Evolutionary conservation across 2,329 filamentous ascomycete genomes (phyloP), one percentile per base, ranked within the genome.

Genomic region (Trichoderma koningii): DNA sequence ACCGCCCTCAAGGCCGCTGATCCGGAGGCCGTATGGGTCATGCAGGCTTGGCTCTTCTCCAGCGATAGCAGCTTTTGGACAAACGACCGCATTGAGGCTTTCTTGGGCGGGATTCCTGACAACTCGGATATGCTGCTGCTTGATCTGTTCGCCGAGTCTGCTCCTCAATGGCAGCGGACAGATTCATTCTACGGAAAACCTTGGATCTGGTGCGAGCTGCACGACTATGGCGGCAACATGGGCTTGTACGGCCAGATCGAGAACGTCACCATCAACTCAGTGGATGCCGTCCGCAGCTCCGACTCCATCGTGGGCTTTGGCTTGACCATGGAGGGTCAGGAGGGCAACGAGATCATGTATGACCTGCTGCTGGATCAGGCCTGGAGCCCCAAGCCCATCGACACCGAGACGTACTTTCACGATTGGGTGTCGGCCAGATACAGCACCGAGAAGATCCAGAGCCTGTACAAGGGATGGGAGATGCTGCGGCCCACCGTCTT

Each of bases 141-240:
- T 3, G 82, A 85, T 66, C 74, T 84, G 2, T 82, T 79, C 67
- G 81, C 81, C 0, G 82, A 85, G 66, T 77, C 76, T 7, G 69
- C 76, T 9, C 82, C 82, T 0, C 79, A 83, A 65, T 85, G 83
- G 82, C 78, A 79, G 67, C 74, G 80, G 9, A 83, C 81, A 0
- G 76, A 80, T 17, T 80, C 77, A 0, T 85, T 82, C 69, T 80
- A 78, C 65, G 81, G 82, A 19, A 83, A 83, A 68, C 78, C 80
- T 0, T 85, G 82, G 82, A 79, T 84, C 42, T 84, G 82, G 82
- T 83, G 81, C 68, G 74, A 83, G 68, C 71, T 85, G 7, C 82
- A 84, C 67, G 76, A 78, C 66, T 84, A 80, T 65, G 82, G 82
- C 6, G 80, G 79, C 17, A 83, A 80, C 68, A 76, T 78, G 74